Conservation (phyloP, 108 stramenopile species). For the Aurantiochytrium sp. region DNA sequence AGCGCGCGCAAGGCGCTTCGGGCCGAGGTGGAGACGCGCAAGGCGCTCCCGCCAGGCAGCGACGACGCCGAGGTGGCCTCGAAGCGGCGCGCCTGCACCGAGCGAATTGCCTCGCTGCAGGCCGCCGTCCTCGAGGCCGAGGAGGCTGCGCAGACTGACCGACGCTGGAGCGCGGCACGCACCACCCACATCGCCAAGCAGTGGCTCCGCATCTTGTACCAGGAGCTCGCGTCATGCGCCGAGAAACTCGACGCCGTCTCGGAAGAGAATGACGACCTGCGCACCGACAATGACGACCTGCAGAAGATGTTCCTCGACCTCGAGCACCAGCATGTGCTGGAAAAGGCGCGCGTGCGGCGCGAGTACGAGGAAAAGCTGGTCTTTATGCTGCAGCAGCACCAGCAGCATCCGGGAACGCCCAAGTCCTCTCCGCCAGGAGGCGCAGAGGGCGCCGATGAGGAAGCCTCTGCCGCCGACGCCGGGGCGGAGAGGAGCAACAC, state of each 20-base stretch:
- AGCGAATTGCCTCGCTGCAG: background rate
- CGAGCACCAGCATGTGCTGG: background rate
- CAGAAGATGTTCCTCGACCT: constrained; percentile 1
- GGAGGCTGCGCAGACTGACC: background rate
- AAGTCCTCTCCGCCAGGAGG: too few relatives aligned
- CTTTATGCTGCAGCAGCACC: background rate
- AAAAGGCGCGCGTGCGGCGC: background rate
- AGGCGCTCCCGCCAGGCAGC: background rate
- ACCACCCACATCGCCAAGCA: background rate
- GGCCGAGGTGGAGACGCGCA: background rate
- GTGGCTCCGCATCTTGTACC: background rate
- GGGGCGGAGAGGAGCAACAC: background rate
- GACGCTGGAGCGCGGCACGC: background rate
- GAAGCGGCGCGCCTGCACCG: background rate
- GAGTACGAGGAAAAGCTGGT: constrained; percentile 15
- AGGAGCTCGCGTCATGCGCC: background rate
- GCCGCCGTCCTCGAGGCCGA: background rate
- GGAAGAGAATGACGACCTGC: background rate
- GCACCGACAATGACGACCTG: background rate
- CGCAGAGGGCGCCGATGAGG: too few relatives aligned
- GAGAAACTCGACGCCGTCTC: background rate
- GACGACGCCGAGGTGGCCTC: background rate
- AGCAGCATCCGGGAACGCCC: too few relatives aligned
- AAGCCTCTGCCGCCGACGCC: too few relatives aligned
- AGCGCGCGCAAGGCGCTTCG: background rate